A percentile compares a stretch with the other conserved stretches of the same genome.
phyloP scores from a whole-genome alignment of 2,329 filamentous ascomycete genomes.

The Fusarium dimerum region DNA sequence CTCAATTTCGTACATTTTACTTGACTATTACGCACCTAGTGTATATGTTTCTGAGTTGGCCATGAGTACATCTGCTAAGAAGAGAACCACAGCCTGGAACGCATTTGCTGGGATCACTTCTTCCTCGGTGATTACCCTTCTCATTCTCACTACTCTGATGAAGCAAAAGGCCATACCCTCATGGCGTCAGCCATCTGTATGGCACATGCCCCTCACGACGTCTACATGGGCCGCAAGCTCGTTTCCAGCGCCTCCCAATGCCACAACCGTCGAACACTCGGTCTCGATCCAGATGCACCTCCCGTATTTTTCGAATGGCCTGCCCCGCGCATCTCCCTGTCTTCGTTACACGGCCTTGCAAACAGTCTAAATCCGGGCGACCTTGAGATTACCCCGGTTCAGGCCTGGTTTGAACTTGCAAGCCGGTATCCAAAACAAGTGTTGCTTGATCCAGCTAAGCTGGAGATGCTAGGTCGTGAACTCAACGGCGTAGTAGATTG shows the following conservation, averaged over 20 bases:
- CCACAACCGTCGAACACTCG: conserved; percentile 12
- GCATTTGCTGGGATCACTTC: conserved; percentile 55
- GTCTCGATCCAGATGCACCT: conserved; percentile 20
- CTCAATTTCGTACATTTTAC: background rate
- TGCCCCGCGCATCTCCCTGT: conserved; percentile 42
- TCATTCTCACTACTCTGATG: conserved; percentile 32
- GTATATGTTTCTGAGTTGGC: background rate
- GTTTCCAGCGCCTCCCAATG: conserved; percentile 21
- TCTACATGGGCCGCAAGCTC: conserved; percentile 33
- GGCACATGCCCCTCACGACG: conserved; percentile 37
- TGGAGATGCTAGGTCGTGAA: conserved; percentile 42
- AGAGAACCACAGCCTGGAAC: conserved; percentile 45
- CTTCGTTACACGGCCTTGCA: conserved; percentile 47
- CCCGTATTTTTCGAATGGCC: conserved; percentile 38
- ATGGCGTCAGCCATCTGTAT: conserved; percentile 47
- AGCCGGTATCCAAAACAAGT: conserved; percentile 40
- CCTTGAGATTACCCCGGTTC: conserved; percentile 51
- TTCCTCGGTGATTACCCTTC: conserved; percentile 40
- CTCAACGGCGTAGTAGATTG: conserved; percentile 48
- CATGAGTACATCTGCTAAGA: conserved; percentile 4
- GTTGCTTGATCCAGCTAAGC: conserved; percentile 36
- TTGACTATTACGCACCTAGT: background rate
- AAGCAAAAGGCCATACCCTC: conserved; percentile 42
- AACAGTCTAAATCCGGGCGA: conserved; percentile 43
- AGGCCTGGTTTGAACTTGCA: conserved; percentile 57